phyloP scores from a whole-genome alignment of 768 basidiomycete species.

The Lentinula boryana region DNA sequence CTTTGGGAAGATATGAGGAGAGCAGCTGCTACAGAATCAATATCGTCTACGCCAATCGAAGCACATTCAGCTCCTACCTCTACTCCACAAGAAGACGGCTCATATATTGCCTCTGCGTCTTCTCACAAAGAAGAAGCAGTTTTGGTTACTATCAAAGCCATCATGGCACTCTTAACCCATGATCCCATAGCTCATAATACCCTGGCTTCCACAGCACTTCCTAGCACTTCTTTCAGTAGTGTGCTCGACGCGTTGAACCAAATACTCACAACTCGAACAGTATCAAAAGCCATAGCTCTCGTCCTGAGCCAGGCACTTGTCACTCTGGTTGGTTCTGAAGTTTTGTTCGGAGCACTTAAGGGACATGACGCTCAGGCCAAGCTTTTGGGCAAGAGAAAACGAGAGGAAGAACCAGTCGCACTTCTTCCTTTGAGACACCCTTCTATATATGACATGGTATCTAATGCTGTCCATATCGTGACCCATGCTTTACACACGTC shows the following conservation, averaged over 20 bases:
- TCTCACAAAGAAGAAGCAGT: conserved; percentile 51
- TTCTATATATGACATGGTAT: conserved; percentile 49
- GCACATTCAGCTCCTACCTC: not conserved
- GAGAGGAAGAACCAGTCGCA: conserved; percentile 32
- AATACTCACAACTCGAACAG: conserved; percentile 37
- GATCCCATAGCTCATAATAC: conserved; percentile 51
- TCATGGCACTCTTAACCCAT: conserved; percentile 50
- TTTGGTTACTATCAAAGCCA: conserved; percentile 57
- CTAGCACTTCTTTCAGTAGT: conserved; percentile 38
- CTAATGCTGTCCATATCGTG: conserved; percentile 55
- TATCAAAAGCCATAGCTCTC: conserved; percentile 49
- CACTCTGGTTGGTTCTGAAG: conserved; percentile 57
- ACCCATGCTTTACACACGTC: conserved; percentile 40
- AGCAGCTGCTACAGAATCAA: conserved; percentile 37
- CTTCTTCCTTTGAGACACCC: conserved; percentile 22
- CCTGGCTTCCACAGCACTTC: conserved; percentile 46
- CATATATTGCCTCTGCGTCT: conserved; percentile 6
- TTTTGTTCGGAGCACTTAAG: conserved; percentile 58
- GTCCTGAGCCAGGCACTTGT: conserved; percentile 59
- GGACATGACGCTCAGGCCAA: conserved; percentile 60
- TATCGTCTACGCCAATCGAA: not conserved
- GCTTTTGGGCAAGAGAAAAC: conserved; percentile 71
- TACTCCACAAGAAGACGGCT: conserved; percentile 14
- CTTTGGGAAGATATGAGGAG: conserved; percentile 73
- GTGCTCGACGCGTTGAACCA: conserved; percentile 52